Evolutionary conservation across 108 stramenopile species (phyloP).

Genomic region (Craspedostauros australis): DNA sequence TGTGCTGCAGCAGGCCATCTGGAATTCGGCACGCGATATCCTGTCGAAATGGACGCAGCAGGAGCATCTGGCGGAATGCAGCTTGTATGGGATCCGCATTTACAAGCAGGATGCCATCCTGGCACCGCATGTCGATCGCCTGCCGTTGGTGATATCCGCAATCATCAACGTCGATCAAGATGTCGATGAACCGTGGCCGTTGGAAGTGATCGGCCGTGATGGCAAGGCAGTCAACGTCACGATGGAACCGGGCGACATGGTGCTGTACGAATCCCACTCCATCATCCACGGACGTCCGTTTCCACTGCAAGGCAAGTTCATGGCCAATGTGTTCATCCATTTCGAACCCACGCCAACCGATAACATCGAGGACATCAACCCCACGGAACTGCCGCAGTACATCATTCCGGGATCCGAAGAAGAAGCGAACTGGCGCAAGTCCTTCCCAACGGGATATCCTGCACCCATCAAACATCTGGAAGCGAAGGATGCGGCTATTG

Average conservation of each 20-base stretch:
- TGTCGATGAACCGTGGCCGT: conserved; percentile 87
- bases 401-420: conserved; percentile 34
- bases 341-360: conserved; percentile 30
- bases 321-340: conserved; percentile 72
- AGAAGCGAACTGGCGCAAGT: conserved; percentile 26
- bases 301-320: conserved; percentile 21
- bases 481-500: no score
- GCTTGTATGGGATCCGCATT: conserved; percentile 86
- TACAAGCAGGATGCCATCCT: conserved; percentile 73
- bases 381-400: conserved; percentile 41
- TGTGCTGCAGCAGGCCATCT: conserved; percentile 22
- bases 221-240: conserved; percentile 85
- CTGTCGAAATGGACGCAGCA: conserved; percentile 90
- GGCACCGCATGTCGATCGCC: conserved; percentile 82
- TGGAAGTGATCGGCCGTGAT: conserved; percentile 88
- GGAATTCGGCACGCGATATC: conserved; percentile 50
- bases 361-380: background rate
- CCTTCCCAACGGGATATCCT: conserved; percentile 31
- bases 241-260: conserved; percentile 80
- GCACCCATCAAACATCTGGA: no score
- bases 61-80: conserved; percentile 52
- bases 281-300: conserved; percentile 70
- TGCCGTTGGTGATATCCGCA: conserved; percentile 54
- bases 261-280: conserved; percentile 86
- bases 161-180: conserved; percentile 86